Evolutionary conservation across 495 filamentous ascomycete species (phyloP), one percentile per base, ranked within the genome.

Genomic region (Penicillium mononematosum): DNA sequence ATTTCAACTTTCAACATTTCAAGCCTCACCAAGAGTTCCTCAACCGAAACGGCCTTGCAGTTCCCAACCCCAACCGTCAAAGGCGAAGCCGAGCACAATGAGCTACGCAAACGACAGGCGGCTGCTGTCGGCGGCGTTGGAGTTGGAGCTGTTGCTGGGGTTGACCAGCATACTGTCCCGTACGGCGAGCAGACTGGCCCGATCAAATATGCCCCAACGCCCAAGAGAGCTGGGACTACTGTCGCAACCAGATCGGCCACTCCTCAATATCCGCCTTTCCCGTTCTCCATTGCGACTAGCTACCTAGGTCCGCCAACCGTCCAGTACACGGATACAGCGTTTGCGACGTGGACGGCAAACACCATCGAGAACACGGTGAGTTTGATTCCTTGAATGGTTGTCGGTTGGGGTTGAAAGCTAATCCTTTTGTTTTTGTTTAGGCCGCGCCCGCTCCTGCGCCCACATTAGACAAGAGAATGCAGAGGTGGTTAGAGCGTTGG

Each of bases 141-240:
- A 1, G 50, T 17, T 16, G 41, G 34, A 14, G 51, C 27, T 4
- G 27, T 24, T 25, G 32, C 53, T 19, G 27, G 25, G 6, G 50
- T 62, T 1, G 66, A 71, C 22, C 55, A 64, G 17, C 83, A 78
- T 49, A 78, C 68, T 1, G 75, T 88, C 22, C 80, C 83, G 1
- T 92, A 88, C 62, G 77, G 75, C 8, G 58, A 78, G 56, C 88
- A 92, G 65, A 81, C 78, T 3, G 88, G 88, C 5, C 57, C 74
- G 36, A 89, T 80, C 5, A 81, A 79, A 67, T 91, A 87, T 71
- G 88, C 88, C 25, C 88, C 88, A 1, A 87, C 89, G 87, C 85
- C 87, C 53, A 81, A 79, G 49, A 75, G 82, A 36, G 87, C 88
- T 14, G 80, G 79, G 11, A 86, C 80, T 17, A 83, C 83, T 45